A percentile compares a stretch with the other conserved stretches of the same genome.
These are phyloP conservation scores for Aspergillus hiratsukae DNA, from an alignment of 2,329 filamentous ascomycete genomes.

Conservation along the genomic window DNA sequence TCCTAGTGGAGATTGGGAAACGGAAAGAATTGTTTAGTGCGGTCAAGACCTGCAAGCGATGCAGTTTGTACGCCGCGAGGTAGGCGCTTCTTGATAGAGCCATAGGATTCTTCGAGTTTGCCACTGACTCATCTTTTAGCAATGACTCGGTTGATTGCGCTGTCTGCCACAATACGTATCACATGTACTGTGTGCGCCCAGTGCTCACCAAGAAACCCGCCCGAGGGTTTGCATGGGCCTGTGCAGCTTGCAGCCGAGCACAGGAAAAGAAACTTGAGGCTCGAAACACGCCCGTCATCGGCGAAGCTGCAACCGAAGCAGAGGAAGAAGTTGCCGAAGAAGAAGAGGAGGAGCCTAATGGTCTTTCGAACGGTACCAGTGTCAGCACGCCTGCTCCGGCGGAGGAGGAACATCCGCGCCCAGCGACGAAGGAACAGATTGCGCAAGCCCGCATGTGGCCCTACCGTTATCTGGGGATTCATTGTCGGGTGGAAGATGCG, in stretches of 20 bases:
- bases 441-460: constrained; percentile 94
- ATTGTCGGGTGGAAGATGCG: constrained; percentile 91
- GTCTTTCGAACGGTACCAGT: constrained; percentile 52
- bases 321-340: constrained; percentile 69
- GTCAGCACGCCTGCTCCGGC: constrained; percentile 60
- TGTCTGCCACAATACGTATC: constrained; percentile 90
- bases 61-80: constrained; percentile 84
- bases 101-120: not conserved
- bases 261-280: constrained; percentile 91
- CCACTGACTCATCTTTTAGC: constrained; percentile 45
- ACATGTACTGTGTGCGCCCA: constrained; percentile 96
- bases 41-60: constrained; percentile 93
- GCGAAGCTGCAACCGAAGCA: constrained; percentile 48
- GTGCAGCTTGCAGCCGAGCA: constrained; percentile 90
- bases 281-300: constrained; percentile 72
- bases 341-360: constrained; percentile 63
- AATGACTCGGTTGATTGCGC: constrained; percentile 96
- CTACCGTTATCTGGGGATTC: constrained; percentile 90
- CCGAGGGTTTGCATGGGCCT: constrained; percentile 96
- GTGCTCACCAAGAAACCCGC: constrained; percentile 93
- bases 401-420: constrained; percentile 52
- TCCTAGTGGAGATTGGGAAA: constrained; percentile 87
- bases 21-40: constrained; percentile 94
- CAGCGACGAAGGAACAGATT: constrained; percentile 77
- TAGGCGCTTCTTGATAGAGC: constrained; percentile 43